These are phyloP conservation scores for Podaxis sp. DNA, from an alignment of 768 basidiomycete genomes.

Conservation along the genomic window DNA sequence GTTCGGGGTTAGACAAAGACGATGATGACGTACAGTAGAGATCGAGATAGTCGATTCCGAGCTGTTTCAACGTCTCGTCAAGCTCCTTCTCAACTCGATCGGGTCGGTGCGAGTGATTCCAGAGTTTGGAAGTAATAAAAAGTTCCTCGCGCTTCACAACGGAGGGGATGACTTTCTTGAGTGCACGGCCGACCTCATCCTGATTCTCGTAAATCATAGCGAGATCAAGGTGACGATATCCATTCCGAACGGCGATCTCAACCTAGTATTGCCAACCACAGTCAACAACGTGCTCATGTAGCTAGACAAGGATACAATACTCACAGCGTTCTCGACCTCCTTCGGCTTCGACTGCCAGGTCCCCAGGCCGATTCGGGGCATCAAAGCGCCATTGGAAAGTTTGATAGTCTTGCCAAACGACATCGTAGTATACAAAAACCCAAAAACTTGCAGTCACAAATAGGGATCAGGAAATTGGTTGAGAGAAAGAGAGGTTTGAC, in stretches of 20 bases:
- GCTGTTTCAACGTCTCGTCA: slow-evolving; percentile 70
- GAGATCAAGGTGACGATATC: slow-evolving; percentile 85
- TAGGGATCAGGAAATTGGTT: neutral
- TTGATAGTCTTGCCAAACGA: slow-evolving; percentile 42
- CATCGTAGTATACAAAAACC: slow-evolving; percentile 25
- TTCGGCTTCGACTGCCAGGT: slow-evolving; percentile 78
- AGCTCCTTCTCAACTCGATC: slow-evolving; percentile 70
- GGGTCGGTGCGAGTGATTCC: slow-evolving; percentile 75
- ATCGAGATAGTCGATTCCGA: slow-evolving; percentile 78
- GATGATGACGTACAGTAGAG: slow-evolving; percentile 59
- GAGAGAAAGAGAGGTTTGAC: slow-evolving; percentile 1
- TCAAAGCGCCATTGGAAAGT: slow-evolving; percentile 44
- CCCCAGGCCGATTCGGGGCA: slow-evolving; percentile 82
- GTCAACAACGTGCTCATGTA: slow-evolving; percentile 7
- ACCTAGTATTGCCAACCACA: slow-evolving; percentile 42
- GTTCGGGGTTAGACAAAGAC: neutral
- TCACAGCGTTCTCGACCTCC: slow-evolving; percentile 74
- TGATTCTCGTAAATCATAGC: slow-evolving; percentile 83
- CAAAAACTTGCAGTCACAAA: neutral
- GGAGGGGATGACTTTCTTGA: slow-evolving; percentile 74
- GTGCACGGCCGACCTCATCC: slow-evolving; percentile 69
- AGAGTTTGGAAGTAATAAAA: slow-evolving; percentile 81
- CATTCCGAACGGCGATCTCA: slow-evolving; percentile 69
- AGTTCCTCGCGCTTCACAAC: slow-evolving; percentile 81
- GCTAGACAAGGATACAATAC: slow-evolving; percentile 16